Evolutionary conservation across 768 basidiomycete genomes (phyloP).

Genomic region (Trametes cingulata): DNA sequence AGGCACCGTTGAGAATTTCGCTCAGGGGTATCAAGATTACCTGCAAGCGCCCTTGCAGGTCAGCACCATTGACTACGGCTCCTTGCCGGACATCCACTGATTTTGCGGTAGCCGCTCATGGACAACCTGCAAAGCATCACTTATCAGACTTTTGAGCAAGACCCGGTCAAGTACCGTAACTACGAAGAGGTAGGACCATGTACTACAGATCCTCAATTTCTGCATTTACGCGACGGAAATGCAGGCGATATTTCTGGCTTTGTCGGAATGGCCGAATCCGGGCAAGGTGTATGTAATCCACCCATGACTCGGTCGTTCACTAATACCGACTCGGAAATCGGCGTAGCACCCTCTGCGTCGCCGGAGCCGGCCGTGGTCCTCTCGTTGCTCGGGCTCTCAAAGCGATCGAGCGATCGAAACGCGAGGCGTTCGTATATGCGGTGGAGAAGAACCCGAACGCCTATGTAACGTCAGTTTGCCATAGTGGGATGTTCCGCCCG

Average conservation of each 20-base stretch:
- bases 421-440: constrained; percentile 73
- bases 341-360: constrained; percentile 80
- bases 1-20: constrained; percentile 87
- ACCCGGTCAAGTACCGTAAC: constrained; percentile 93
- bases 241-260: constrained; percentile 78
- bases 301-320: not conserved
- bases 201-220: not conserved
- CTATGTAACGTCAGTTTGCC: constrained; percentile 77
- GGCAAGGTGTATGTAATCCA: constrained; percentile 58
- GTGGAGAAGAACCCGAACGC: constrained; percentile 98
- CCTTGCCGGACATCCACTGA: not conserved
- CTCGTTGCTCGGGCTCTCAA: constrained; percentile 82
- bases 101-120: constrained; percentile 78
- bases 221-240: not conserved
- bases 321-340: not conserved
- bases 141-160: constrained; percentile 97
- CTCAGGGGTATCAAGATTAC: constrained; percentile 92
- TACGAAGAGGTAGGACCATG: constrained; percentile 77
- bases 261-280: constrained; percentile 63
- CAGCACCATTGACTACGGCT: constrained; percentile 22
- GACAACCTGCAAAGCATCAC: constrained; percentile 95
- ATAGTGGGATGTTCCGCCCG: not conserved
- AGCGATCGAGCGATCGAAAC: constrained; percentile 68
- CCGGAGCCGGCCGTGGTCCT: constrained; percentile 94
- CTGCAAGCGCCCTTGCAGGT: constrained; percentile 94